Evolutionary conservation across 2,329 filamentous ascomycete genomes (phyloP).

Genomic region (Emergomyces orientalis): DNA sequence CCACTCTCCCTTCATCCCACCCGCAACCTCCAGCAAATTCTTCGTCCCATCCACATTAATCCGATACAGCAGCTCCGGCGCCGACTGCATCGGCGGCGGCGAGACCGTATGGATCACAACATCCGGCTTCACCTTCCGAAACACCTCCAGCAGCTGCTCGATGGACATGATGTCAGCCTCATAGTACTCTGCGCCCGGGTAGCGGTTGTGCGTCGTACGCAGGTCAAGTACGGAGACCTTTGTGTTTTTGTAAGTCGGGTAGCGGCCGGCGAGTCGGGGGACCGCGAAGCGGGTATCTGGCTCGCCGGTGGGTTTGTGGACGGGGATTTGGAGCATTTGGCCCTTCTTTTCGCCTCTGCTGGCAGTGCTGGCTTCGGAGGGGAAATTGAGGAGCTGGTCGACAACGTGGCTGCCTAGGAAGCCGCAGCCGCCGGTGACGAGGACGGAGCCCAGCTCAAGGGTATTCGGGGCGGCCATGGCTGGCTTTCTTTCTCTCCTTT

Average conservation of each 20-base stretch:
- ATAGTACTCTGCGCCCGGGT: conserved; percentile 55
- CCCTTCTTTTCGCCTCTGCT: conserved; percentile 3
- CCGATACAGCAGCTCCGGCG: conserved; percentile 57
- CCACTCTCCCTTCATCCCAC: conserved; percentile 54
- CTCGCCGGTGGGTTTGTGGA: conserved; percentile 11
- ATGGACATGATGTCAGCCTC: conserved; percentile 69
- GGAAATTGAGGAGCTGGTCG: conserved; percentile 58
- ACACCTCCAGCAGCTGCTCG: conserved; percentile 51
- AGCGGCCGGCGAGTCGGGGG: conserved; percentile 32
- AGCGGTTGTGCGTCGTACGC: conserved; percentile 58
- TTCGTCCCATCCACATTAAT: conserved; percentile 85
- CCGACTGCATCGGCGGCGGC: conserved; percentile 46
- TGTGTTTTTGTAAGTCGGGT: conserved; percentile 36
- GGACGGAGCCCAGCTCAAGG: conserved; percentile 54
- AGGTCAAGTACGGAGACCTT: conserved; percentile 64
- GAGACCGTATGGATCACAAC: conserved; percentile 88
- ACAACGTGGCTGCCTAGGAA: conserved; percentile 79
- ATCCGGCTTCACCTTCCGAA: conserved; percentile 60
- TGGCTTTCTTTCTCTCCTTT: not conserved
- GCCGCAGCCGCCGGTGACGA: conserved; percentile 75
- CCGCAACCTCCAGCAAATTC: conserved; percentile 58
- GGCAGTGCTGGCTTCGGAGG: conserved; percentile 32
- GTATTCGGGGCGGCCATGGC: conserved; percentile 16
- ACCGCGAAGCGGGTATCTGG: conserved; percentile 31
- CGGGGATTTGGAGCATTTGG: conserved; percentile 2